Evolutionary conservation across 257 asterid species (phyloP), one percentile per base, ranked within the genome.

Genomic region (Nicotiana tomentosiformis): DNA sequence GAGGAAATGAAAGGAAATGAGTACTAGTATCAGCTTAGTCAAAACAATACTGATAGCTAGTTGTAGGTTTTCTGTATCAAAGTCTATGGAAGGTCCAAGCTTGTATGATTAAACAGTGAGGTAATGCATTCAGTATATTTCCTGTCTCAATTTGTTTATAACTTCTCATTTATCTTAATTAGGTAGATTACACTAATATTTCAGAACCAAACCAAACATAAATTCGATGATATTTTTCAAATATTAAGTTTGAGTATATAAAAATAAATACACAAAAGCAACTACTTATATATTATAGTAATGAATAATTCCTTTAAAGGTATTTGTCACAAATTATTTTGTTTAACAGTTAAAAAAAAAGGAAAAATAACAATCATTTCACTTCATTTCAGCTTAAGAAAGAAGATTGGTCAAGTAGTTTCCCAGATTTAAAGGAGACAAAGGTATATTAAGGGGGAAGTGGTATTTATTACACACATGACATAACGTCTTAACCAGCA

Each of bases 391-490:
- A 53, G 58, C 18, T 53, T 53, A 53, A 53, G 18, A 0, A 12
- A 53, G 18, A 53, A 53, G 58, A 53, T 53, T 53, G 58, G 58
- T 53, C 18, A 53, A 53, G 58, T 53, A 53, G 58, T 15, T 14
- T 53, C 58, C 18, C 14, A 14, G 58, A 53, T 11, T 53, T 53
- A 15, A 53, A 53, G 58, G 58, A 0, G 58, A 53, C 58, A 53
- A 53, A 53, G 18, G 58, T 4, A 11, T 53, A 11, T 53, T 53
- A 53, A 14, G 35, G 29, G 8, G 66, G 39, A 5, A 32, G 2
- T 9, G n/a, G 80, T 81, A 81, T 62, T 84, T 70, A 86, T 78
- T 79, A 70, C 49, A 83, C 65, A 77, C 56, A 76, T 30, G 78
- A 69, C 61, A 80, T 10, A 74, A 68, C 64, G 77, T 84, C 66